A percentile compares a stretch with the other conserved stretches of the same genome.
These are phyloP conservation scores for Asterochloris erici DNA, from an alignment of 139 green algal genomes.

Conservation along the genomic window DNA sequence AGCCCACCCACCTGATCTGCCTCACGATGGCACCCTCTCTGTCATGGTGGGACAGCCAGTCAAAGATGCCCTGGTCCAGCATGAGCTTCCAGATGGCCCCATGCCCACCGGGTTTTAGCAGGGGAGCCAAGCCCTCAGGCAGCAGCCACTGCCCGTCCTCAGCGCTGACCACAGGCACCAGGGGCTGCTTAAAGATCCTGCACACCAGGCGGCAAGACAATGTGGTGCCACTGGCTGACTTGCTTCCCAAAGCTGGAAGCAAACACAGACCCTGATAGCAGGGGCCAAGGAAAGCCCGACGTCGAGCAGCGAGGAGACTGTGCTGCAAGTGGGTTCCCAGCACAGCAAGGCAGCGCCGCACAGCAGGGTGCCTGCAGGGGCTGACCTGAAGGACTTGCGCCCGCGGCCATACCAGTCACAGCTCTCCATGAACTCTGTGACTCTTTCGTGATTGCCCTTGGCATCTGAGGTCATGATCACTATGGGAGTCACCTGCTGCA, in stretches of 20 bases:
- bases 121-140: slow-evolving; percentile 39
- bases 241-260: not conserved
- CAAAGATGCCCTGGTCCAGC: slow-evolving; percentile 86
- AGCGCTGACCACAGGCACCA: slow-evolving; percentile 87
- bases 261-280: not conserved
- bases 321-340: not conserved
- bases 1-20: slow-evolving; percentile 71
- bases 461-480: slow-evolving; percentile 97
- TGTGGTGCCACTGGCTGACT: not conserved
- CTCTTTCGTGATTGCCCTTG: slow-evolving; percentile 91
- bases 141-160: slow-evolving; percentile 81
- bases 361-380: not conserved
- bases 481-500: slow-evolving; percentile 79
- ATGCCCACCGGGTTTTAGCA: slow-evolving; percentile 96
- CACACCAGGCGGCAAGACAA: not conserved
- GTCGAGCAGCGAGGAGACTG: no score
- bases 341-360: not conserved
- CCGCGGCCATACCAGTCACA: slow-evolving; percentile 82
- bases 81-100: slow-evolving; percentile 99
- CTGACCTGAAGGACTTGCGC: slow-evolving; percentile 57
- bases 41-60: slow-evolving; percentile 63
- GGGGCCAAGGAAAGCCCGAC: no score
- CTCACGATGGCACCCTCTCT: slow-evolving; percentile 74
- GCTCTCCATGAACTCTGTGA: slow-evolving; percentile 60
- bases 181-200: slow-evolving; percentile 75